A percentile compares a stretch with the other conserved stretches of the same genome.
Evolutionary conservation across 148 eudicot species (phyloP).

Genomic region (Diospyros lotus): DNA sequence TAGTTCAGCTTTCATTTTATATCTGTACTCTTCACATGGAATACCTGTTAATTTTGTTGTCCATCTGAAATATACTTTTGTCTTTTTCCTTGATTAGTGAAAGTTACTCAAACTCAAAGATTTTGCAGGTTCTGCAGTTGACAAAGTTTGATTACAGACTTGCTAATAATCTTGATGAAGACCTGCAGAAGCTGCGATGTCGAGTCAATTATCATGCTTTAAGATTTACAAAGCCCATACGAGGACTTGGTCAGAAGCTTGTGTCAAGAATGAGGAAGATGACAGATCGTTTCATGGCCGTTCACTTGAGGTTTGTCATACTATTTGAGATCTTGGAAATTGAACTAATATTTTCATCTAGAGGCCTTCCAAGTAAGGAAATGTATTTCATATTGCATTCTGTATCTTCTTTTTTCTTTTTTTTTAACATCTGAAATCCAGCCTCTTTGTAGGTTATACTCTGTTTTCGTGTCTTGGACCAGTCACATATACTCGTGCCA

Average conservation of each 20-base stretch:
- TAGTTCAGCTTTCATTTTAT: conserved; percentile 1
- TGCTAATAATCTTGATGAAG: conserved; percentile 75
- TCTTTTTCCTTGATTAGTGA: conserved; percentile 4
- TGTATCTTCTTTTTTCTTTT: too few species aligned
- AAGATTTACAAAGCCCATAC: conserved; percentile 77
- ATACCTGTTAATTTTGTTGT: conserved; percentile 5
- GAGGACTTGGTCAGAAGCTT: conserved; percentile 62
- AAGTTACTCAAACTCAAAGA: background rate
- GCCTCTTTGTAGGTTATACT: too few species aligned
- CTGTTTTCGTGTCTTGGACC: too few species aligned
- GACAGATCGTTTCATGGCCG: conserved; percentile 74
- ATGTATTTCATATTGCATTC: too few species aligned
- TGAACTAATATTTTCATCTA: background rate
- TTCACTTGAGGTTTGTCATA: conserved; percentile 79
- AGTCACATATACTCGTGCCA: too few species aligned
- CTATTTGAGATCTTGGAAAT: background rate
- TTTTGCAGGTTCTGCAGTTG: conserved; percentile 86
- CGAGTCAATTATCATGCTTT: conserved; percentile 90
- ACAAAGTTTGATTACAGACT: conserved; percentile 97
- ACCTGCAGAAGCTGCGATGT: conserved; percentile 91
- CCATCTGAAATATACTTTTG: background rate
- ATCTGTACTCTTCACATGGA: background rate
- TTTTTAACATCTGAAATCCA: too few species aligned
- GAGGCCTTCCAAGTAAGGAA: background rate
- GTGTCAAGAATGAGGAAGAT: conserved; percentile 69